phyloP scores from a whole-genome alignment of 257 asterid genomes.

The Craterostigma plantagineum region DNA sequence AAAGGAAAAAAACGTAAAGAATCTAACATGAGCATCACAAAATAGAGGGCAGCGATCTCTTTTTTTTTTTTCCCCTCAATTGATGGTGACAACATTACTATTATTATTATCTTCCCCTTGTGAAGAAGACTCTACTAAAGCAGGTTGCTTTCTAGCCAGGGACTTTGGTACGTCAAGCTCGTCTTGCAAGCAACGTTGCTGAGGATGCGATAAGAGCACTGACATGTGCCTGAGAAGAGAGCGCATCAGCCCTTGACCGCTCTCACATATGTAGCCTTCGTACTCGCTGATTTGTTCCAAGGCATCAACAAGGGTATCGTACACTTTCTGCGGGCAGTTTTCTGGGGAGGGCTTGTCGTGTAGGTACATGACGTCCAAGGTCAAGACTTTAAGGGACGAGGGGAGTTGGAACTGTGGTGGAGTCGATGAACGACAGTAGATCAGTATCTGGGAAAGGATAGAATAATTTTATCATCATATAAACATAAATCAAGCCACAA shows the following conservation, averaged over 20 bases:
- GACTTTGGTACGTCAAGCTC: constrained; percentile 68
- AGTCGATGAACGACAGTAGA: constrained; percentile 73
- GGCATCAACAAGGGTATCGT: constrained; percentile 86
- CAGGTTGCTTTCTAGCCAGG: constrained; percentile 40
- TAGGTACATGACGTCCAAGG: constrained; percentile 75
- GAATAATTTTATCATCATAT: too few species aligned
- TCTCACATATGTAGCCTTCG: constrained; percentile 81
- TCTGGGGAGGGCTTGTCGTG: constrained; percentile 93
- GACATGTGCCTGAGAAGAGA: constrained; percentile 61
- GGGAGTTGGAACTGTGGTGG: constrained; percentile 55
- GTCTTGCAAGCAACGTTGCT: constrained; percentile 76
- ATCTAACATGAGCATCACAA: background rate
- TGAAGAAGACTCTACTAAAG: constrained; percentile 17
- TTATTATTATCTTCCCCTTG: constrained; percentile 40
- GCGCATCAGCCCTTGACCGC: constrained; percentile 83
- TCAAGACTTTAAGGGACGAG: constrained; percentile 52
- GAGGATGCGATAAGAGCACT: constrained; percentile 61
- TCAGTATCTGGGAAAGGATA: constrained; percentile 67
- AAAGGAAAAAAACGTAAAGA: too few species aligned
- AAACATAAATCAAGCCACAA: too few species aligned
- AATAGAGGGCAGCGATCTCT: background rate
- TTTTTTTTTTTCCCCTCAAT: too few species aligned
- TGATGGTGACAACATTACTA: constrained; percentile 23
- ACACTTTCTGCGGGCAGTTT: constrained; percentile 80
- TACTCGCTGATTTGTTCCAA: constrained; percentile 60